Base-by-base conservation (phyloP, 768 basidiomycete genomes). In the Agaricus sinodeliciosus region DNA sequence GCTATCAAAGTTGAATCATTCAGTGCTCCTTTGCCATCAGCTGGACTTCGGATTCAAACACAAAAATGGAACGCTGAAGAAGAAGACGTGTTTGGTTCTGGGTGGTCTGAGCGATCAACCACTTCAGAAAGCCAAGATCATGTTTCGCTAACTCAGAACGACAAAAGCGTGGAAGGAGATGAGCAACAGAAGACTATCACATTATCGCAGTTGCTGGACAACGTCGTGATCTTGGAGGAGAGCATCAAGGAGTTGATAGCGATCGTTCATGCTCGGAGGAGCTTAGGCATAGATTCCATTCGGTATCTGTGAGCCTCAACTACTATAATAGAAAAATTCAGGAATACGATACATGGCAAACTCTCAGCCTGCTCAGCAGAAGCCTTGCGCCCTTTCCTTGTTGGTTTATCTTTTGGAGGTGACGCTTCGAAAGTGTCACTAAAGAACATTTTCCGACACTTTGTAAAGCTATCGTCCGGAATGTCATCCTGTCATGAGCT, bases 191-290 rank as follows among this genome's bases (percentile, higher is more conserved):
- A 68, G 13, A 74, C 66, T 16, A 77, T 94, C 25, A 91, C 88
- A 7, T 72, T 98, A 48, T 93, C 90, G 42, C 84, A 80, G 57
- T 65, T 97, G 51, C 70, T 97, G 65, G 95, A 97, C 65, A 97
- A 97, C 63, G 87, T 94, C 27, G 93, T 98, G 27, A 84, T 97
- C 37, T 65, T 98, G 57, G 95, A 97, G 68, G 95, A 97, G 67
- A 87, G 85, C 56, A 87, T 97, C 63, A 97, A 97, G 70, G 95
- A 98, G 67, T 71, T 94, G 31, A 82, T 83, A 12, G 89, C 90
- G 12, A 85, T 93, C 58, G 80, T 94, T 48, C 85, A 90, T 67
- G 90, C 89, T 13, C 74, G 92, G 54, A 73, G 89, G 56, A 85
- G 83, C 67, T 68, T 94, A 49, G 93, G 93, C 8, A 87, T 94